phyloP scores from a whole-genome alignment of 148 eudicot genomes.

The Diospyros lotus region DNA sequence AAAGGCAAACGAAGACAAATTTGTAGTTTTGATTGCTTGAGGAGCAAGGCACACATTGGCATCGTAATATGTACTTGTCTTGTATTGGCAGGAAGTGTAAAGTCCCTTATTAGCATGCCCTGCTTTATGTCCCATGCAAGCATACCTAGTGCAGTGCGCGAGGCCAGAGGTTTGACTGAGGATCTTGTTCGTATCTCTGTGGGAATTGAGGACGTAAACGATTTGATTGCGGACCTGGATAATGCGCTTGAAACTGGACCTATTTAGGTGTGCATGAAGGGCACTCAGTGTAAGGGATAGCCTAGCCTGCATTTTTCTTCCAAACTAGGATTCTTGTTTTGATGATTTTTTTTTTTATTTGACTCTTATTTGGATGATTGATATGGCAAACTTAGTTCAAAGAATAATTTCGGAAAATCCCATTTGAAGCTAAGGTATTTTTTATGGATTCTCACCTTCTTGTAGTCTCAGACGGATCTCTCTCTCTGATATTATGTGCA shows the following conservation, averaged over 20 bases:
- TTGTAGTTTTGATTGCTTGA: background rate
- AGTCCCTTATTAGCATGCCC: slow-evolving; percentile 96
- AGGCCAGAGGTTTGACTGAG: slow-evolving; percentile 81
- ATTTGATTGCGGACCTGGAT: slow-evolving; percentile 80
- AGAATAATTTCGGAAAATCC: too few relatives aligned
- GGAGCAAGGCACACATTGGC: background rate
- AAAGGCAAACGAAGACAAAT: background rate
- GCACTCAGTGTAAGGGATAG: too few relatives aligned
- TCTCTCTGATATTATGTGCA: too few relatives aligned
- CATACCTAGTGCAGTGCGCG: slow-evolving; percentile 75
- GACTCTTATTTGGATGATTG: too few relatives aligned
- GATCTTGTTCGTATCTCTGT: slow-evolving; percentile 94
- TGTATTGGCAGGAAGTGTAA: slow-evolving; percentile 66
- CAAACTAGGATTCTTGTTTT: too few relatives aligned
- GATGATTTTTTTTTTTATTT: too few relatives aligned
- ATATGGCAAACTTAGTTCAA: too few relatives aligned
- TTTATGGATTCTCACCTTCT: too few relatives aligned
- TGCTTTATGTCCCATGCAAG: slow-evolving; percentile 99
- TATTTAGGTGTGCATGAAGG: too few relatives aligned
- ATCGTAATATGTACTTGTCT: background rate
- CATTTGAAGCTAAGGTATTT: too few relatives aligned
- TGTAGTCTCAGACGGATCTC: too few relatives aligned
- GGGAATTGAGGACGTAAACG: slow-evolving; percentile 86
- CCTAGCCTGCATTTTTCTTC: too few relatives aligned
- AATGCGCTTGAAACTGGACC: slow-evolving; percentile 79